Base-by-base conservation (phyloP, 139 green algal genomes). In the Volvox reticuliferus region DNA sequence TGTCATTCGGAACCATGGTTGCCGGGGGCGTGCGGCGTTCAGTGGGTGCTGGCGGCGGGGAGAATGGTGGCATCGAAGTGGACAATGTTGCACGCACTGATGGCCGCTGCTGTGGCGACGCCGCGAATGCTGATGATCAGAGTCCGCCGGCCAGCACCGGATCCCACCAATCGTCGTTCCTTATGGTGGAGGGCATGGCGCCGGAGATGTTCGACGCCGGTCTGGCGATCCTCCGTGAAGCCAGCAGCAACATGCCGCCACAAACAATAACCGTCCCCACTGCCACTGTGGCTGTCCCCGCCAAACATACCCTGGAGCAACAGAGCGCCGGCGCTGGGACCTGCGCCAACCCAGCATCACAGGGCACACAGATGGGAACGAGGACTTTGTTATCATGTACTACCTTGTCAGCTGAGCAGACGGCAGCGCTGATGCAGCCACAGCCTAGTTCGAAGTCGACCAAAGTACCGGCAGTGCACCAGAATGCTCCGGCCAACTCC, bases 161-260 rank as follows among this genome's bases (percentile, higher is more conserved):
- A 55, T 81, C 75, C 17, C 14, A 30, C 32, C 75, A 33, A 35
- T 81, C 75, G 2, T 87, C 81, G 14, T 26, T 77, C 17, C 67
- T 89, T 19, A 21, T 69, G 12, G 83, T 33, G 22, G 36, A 16
- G 26, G 83, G 68, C 35, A 89, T 89, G 83, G 67, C 33, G 22
- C n/a, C 28, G 35, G 83, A 89, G 67, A 89, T 89, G 35, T 24
- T 89, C 3, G 83, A 89, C 0, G 83, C 83, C 12, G 83, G 83
- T 3, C 61, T 89, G 2, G 83, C 67, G n/a, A 80, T 89, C 22
- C 36, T 89, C 19, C 35, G 36, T 3, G 67, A 20, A 26, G 33
- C 32, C 65, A 26, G 32, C 71, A 20, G 71, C 21, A 30, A 35
- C 22, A 20, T 30, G 26, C 2, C 71, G 71, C 26, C 71, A 20